phyloP scores from a whole-genome alignment of 495 filamentous ascomycete genomes.

The Lasiosphaeria miniovina region DNA sequence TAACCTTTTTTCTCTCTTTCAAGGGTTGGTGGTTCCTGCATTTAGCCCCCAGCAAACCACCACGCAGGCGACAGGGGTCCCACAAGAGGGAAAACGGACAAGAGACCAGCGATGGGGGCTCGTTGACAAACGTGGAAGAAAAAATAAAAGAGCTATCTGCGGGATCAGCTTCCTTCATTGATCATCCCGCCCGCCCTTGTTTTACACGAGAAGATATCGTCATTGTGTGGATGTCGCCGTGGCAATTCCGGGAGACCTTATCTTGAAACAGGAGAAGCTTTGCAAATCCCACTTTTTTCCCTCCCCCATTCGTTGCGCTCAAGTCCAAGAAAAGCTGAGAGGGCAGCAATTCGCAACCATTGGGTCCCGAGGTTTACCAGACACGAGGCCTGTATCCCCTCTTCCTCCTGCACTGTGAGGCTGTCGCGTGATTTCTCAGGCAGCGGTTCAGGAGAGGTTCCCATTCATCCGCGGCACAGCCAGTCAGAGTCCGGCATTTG shows the following conservation, averaged over 20 bases:
- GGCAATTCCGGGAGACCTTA: conserved; percentile 3
- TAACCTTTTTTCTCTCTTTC: neutral
- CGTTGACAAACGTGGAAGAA: too few relatives aligned
- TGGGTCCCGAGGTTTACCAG: conserved; percentile 7
- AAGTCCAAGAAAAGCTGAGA: too few relatives aligned
- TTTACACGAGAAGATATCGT: neutral
- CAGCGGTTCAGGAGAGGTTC: conserved; percentile 21
- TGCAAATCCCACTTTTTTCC: neutral
- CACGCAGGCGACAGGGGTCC: neutral
- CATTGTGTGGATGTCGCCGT: neutral
- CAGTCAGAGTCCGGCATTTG: conserved; percentile 14
- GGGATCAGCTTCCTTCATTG: too few relatives aligned
- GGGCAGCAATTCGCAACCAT: neutral
- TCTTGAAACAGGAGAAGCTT: conserved; percentile 10
- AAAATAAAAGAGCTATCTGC: too few relatives aligned
- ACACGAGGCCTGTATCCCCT: conserved; percentile 11
- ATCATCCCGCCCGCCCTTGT: too few relatives aligned
- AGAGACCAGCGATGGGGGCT: neutral
- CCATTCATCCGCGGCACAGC: conserved; percentile 17
- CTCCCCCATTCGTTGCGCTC: too few relatives aligned
- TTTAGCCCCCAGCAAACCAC: conserved; percentile 13
- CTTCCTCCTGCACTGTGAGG: conserved; percentile 13
- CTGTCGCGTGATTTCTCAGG: conserved; percentile 7
- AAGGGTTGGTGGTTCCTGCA: conserved; percentile 17
- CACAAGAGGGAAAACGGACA: conserved; percentile 1